Evolutionary conservation across 2,329 filamentous ascomycete genomes (phyloP).

Genomic region (Dactylellina leptospora): DNA sequence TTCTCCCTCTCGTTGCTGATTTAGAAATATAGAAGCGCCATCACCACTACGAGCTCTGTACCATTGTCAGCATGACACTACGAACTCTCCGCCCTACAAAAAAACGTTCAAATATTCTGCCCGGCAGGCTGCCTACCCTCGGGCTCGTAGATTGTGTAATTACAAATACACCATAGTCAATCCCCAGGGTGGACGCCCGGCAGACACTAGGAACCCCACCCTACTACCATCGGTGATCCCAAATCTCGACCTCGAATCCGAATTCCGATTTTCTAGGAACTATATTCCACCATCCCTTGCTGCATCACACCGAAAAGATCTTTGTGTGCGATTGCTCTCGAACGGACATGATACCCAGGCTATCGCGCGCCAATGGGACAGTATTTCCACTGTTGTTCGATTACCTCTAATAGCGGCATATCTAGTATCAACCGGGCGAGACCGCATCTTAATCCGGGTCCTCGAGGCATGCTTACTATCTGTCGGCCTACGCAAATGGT

Average conservation of each 20-base stretch:
- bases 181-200: too few relatives aligned
- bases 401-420: conserved; percentile 21
- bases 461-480: conserved; percentile 19
- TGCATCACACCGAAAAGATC: conserved; percentile 2
- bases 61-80: too few relatives aligned
- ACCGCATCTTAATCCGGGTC: conserved; percentile 25
- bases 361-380: conserved; percentile 18
- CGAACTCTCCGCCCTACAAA: too few relatives aligned
- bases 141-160: too few relatives aligned
- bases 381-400: neutral
- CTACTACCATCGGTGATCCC: neutral
- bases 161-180: neutral
- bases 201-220: too few relatives aligned
- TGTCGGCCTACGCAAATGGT: neutral
- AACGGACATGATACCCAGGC: conserved; percentile 15
- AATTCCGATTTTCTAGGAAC: neutral
- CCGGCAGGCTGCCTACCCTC: too few relatives aligned
- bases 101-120: too few relatives aligned
- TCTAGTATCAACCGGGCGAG: conserved; percentile 11
- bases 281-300: neutral
- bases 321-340: conserved; percentile 17
- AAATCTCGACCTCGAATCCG: neutral
- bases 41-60: too few relatives aligned
- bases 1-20: too few relatives aligned
- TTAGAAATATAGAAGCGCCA: too few relatives aligned